These are phyloP conservation scores for Salix koriyanagi DNA, from an alignment of 345 rosid species.

Conservation along the genomic window DNA sequence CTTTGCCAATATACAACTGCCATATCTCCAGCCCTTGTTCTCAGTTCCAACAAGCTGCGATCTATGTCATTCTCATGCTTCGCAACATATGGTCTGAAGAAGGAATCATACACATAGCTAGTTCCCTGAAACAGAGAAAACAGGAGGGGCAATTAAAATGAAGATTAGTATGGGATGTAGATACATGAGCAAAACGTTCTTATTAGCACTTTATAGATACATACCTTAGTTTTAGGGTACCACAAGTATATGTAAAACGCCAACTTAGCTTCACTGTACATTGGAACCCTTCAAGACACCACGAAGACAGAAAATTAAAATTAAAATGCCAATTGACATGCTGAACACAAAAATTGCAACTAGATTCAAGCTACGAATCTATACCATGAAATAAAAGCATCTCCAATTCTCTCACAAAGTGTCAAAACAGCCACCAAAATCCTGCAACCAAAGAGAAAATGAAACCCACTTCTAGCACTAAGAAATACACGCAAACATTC, in stretches of 20 bases:
- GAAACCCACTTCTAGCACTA: background rate
- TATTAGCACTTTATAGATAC: background rate
- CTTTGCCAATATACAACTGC: constrained; percentile 50
- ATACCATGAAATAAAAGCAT: constrained; percentile 64
- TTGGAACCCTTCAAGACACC: constrained; percentile 60
- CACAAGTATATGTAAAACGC: constrained; percentile 73
- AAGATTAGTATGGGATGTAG: background rate
- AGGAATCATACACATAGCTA: constrained; percentile 57
- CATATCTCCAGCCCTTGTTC: constrained; percentile 52
- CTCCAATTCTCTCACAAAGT: constrained; percentile 58
- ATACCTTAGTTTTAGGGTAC: constrained; percentile 82
- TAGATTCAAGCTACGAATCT: background rate
- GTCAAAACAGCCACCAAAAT: constrained; percentile 59
- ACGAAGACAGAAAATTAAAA: constrained; percentile 7
- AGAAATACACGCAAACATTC: background rate
- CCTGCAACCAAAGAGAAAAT: constrained; percentile 34
- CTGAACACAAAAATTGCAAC: background rate
- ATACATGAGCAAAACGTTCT: background rate
- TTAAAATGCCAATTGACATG: background rate
- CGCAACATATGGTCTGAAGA: constrained; percentile 52
- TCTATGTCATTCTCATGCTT: constrained; percentile 68
- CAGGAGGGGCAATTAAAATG: background rate
- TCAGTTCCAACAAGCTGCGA: constrained; percentile 50
- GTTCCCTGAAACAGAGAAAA: constrained; percentile 46
- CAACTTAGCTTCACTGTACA: constrained; percentile 80